Conservation (phyloP, 1,284 basidiomycete species). For the Mrakiaceae sp. region DNA sequence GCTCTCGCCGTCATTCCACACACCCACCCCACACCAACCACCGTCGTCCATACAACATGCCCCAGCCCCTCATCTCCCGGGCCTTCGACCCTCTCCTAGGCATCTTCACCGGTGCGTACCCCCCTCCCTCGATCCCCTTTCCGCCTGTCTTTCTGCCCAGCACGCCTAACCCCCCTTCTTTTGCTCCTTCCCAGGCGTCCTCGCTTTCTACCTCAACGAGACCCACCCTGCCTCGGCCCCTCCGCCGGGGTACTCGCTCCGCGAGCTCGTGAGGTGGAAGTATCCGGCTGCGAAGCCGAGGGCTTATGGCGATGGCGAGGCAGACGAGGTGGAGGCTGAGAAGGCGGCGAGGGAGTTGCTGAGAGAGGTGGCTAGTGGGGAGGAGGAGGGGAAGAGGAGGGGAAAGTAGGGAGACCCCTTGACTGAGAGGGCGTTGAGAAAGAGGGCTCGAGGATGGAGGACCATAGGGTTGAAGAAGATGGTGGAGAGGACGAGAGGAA, state of each 20-base stretch:
- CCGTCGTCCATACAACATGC: no score
- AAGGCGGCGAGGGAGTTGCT: neutral
- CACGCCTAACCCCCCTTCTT: neutral
- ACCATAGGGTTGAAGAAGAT: no score
- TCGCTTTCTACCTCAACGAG: conserved; percentile 75
- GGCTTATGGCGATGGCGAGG: neutral
- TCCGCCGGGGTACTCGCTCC: conserved; percentile 51
- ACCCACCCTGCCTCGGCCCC: conserved; percentile 67
- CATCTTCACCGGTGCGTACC: no score
- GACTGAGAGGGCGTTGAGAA: no score
- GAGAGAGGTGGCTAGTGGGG: neutral
- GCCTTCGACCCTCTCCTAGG: no score
- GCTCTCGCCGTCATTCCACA: no score
- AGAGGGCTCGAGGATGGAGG: no score
- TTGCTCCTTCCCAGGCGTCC: conserved; percentile 39
- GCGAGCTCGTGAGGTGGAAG: conserved; percentile 58
- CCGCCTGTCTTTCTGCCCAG: neutral
- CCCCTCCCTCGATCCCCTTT: no score
- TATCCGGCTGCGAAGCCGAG: conserved; percentile 19
- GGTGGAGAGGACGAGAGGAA: neutral
- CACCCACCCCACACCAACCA: no score
- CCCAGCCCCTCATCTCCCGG: no score
- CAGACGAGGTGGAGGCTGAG: neutral
- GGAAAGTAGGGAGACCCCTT: no score
- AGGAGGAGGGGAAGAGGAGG: neutral